These are phyloP conservation scores for Nicotiana rustica DNA, from an alignment of 305 asterid species.

Conservation along the genomic window DNA sequence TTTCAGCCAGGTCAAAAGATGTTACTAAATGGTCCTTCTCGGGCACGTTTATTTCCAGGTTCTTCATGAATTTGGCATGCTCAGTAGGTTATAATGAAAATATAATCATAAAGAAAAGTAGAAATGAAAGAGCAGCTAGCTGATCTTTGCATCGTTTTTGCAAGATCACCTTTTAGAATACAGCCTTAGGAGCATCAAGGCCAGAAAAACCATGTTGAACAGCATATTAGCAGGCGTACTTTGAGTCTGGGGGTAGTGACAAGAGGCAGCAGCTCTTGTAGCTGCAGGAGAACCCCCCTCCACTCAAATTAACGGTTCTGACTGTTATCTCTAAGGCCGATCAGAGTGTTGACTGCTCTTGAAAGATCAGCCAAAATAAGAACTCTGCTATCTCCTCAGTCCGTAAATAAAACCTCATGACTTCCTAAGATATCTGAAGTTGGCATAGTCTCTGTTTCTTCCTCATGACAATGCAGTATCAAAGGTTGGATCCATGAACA, in stretches of 20 bases:
- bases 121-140: not conserved
- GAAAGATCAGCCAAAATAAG: not conserved
- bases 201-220: not conserved
- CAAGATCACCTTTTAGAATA: constrained; percentile 8
- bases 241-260: not conserved
- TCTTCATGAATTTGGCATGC: constrained; percentile 22
- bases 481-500: constrained; percentile 28
- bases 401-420: not conserved
- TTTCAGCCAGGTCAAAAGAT: constrained; percentile 19
- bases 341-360: not conserved
- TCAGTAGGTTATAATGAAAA: not conserved
- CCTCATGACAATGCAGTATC: not conserved
- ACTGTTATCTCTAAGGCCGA: not conserved
- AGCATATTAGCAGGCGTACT: not conserved
- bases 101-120: not conserved
- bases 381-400: not conserved
- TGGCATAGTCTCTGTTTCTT: not conserved
- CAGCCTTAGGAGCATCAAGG: not conserved
- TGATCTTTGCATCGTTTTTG: not conserved
- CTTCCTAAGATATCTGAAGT: not conserved
- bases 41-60: not conserved
- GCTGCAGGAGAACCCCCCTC: not conserved
- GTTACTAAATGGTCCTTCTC: constrained; percentile 4
- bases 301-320: not conserved
- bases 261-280: not conserved